Conservation (phyloP, 1,284 basidiomycete species). For the Cerrena zonata region DNA sequence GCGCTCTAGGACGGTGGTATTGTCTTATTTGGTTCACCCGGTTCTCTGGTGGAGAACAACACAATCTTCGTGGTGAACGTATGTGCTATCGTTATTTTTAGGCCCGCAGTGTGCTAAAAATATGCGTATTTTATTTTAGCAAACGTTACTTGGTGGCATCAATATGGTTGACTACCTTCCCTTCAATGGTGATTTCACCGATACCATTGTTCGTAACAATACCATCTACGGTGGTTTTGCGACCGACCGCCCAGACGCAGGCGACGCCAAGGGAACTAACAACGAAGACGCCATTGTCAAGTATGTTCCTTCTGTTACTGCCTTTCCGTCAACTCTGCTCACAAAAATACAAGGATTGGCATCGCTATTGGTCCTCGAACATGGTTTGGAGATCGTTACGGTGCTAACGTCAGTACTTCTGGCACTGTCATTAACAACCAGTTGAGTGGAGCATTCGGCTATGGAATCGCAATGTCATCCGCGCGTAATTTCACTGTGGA, state of each 20-base stretch:
- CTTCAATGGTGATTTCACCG: slow-evolving; percentile 66
- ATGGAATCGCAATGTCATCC: slow-evolving; percentile 61
- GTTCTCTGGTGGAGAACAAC: slow-evolving; percentile 67
- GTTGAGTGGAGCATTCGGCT: slow-evolving; percentile 69
- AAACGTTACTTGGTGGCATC: slow-evolving; percentile 73
- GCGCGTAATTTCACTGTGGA: slow-evolving; percentile 63
- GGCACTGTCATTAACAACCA: slow-evolving; percentile 62
- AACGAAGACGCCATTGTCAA: slow-evolving; percentile 61
- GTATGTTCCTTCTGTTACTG: slow-evolving; percentile 35
- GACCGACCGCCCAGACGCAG: slow-evolving; percentile 34
- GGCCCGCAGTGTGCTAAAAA: background rate
- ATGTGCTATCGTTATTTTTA: slow-evolving; percentile 14
- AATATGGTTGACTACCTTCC: slow-evolving; percentile 77
- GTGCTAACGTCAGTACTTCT: slow-evolving; percentile 53
- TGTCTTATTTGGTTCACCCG: slow-evolving; percentile 79
- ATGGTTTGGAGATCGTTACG: slow-evolving; percentile 68
- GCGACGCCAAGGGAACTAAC: slow-evolving; percentile 49
- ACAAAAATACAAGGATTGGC: slow-evolving; percentile 43
- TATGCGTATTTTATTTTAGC: slow-evolving; percentile 30
- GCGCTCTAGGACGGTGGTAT: slow-evolving; percentile 62
- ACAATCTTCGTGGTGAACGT: slow-evolving; percentile 70
- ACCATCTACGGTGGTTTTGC: slow-evolving; percentile 65
- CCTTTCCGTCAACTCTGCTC: slow-evolving; percentile 1
- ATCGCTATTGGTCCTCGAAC: slow-evolving; percentile 73
- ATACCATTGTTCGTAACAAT: slow-evolving; percentile 69